phyloP scores from a whole-genome alignment of 1,284 basidiomycete genomes.

The Cryptococcus hybrid region DNA sequence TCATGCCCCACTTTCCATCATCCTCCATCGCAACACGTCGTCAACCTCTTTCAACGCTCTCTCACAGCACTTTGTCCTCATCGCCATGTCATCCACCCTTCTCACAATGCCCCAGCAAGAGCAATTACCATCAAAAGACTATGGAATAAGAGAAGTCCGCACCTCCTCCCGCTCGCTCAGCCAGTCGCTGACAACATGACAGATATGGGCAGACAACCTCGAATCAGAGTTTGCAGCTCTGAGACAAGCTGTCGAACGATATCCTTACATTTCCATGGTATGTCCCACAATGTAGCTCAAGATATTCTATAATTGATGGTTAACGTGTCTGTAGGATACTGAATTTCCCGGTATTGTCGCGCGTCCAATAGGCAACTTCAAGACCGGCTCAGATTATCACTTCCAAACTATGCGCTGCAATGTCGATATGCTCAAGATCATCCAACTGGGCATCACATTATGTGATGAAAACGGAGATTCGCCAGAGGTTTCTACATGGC shows the following conservation, averaged over 20 bases:
- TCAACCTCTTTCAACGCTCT: background rate
- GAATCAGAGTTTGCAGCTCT: slow-evolving; percentile 88
- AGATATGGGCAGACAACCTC: slow-evolving; percentile 91
- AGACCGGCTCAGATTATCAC: slow-evolving; percentile 96
- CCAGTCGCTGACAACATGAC: slow-evolving; percentile 2
- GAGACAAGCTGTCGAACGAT: slow-evolving; percentile 80
- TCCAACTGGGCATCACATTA: slow-evolving; percentile 93
- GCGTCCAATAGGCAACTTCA: slow-evolving; percentile 92
- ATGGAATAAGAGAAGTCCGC: slow-evolving; percentile 43
- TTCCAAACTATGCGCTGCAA: slow-evolving; percentile 99
- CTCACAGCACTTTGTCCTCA: background rate
- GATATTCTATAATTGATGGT: background rate
- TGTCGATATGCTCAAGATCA: slow-evolving; percentile 96
- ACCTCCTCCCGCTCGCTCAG: background rate
- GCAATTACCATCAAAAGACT: slow-evolving; percentile 21
- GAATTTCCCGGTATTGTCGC: slow-evolving; percentile 99
- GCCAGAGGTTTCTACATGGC: slow-evolving; percentile 93
- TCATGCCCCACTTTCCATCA: background rate
- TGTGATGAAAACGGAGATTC: slow-evolving; percentile 90
- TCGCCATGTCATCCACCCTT: background rate
- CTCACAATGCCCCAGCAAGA: slow-evolving; percentile 2
- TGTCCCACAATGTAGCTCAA: slow-evolving; percentile 25
- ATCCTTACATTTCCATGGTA: slow-evolving; percentile 96
- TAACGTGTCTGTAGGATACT: slow-evolving; percentile 67
- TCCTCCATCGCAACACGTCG: background rate